Base-by-base conservation (phyloP, 1,139 yeast species). In the Suhomyces yuchorum region DNA sequence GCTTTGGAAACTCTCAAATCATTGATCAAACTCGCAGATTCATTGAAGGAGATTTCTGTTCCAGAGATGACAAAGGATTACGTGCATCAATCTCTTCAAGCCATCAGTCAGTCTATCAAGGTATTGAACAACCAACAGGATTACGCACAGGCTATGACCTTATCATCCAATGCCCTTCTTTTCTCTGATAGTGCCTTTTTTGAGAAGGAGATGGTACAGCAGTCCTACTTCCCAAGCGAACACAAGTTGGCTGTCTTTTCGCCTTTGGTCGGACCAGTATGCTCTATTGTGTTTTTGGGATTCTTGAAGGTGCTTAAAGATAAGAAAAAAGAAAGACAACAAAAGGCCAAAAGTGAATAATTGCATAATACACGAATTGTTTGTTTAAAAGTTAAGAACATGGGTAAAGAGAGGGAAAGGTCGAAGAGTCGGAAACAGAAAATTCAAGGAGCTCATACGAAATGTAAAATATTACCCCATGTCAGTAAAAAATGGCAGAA, bases 141-240 rank as follows among this genome's bases (percentile, higher is more conserved):
- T 32, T 83, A 82, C 70, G 65, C 65, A 19, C 52, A 51, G 5
- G 84, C 92, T 0, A 74, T 84, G 55, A 56, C 68, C 1, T 63
- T 70, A 19, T 82, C 96, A 0, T 81, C 85, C 12, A 60, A 65
- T 17, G 82, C 93, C 7, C 72, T 81, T 26, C 64, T 70, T 37
- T 65, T 71, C 32, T 83, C 96, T 1, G 87, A 90, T 58, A 71
- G 73, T 35, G 97, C 97, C 0, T 92, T 93, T 60, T 93, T 92
- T 64, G 96, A 92, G 56, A 87, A 88, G 58, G 92, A 87, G 65
- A 92, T 93, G 96, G 93, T 92, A 8, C 96, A 90, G 60, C 97
- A 92, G 61, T 88, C 87, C 42, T 91, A 87, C 60, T 91, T 92
- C 73, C 98, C 98, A 0, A 92, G 89, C 55, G 97, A 92, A 61